Percentiles rank a stretch among this genome's conserved stretches.
Evolutionary conservation across 2,329 filamentous ascomycete genomes (phyloP).

Genomic region (Cladophialophora exuberans): DNA sequence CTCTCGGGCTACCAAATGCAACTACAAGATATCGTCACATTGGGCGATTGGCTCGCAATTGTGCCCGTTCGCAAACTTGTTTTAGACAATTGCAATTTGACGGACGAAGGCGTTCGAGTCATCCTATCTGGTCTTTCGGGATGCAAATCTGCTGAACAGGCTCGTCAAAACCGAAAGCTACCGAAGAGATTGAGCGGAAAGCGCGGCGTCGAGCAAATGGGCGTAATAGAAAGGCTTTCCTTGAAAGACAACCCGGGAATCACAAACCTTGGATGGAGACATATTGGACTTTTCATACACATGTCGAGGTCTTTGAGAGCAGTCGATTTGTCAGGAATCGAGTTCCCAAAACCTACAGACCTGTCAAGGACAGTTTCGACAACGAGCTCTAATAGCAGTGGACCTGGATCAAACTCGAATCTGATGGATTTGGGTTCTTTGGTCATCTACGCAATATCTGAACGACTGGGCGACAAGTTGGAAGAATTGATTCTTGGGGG

Average conservation of each 20-base stretch:
- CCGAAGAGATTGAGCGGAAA: conserved; percentile 42
- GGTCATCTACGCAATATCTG: conserved; percentile 73
- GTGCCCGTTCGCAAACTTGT: conserved; percentile 87
- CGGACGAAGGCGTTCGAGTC: conserved; percentile 82
- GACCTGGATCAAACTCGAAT: conserved; percentile 23
- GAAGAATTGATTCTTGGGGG: conserved; percentile 84
- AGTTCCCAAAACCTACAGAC: conserved; percentile 60
- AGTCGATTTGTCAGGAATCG: conserved; percentile 83
- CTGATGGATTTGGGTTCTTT: conserved; percentile 63
- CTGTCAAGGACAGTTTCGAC: conserved; percentile 24
- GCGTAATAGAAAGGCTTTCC: conserved; percentile 82
- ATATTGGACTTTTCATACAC: conserved; percentile 86
- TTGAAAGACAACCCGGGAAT: conserved; percentile 89
- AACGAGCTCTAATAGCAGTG: conserved; percentile 20
- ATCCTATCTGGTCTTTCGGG: conserved; percentile 84
- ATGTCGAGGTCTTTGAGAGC: conserved; percentile 84
- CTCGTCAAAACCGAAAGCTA: conserved; percentile 53
- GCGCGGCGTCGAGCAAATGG: conserved; percentile 47
- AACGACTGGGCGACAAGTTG: conserved; percentile 75
- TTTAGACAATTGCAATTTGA: conserved; percentile 83
- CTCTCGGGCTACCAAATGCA: conserved; percentile 84
- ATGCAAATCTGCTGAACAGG: conserved; percentile 68
- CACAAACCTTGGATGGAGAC: conserved; percentile 83
- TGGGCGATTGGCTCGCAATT: conserved; percentile 91
- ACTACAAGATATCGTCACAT: conserved; percentile 78